phyloP scores from a whole-genome alignment of 345 rosid species.

The Bruguiera sexangula region DNA sequence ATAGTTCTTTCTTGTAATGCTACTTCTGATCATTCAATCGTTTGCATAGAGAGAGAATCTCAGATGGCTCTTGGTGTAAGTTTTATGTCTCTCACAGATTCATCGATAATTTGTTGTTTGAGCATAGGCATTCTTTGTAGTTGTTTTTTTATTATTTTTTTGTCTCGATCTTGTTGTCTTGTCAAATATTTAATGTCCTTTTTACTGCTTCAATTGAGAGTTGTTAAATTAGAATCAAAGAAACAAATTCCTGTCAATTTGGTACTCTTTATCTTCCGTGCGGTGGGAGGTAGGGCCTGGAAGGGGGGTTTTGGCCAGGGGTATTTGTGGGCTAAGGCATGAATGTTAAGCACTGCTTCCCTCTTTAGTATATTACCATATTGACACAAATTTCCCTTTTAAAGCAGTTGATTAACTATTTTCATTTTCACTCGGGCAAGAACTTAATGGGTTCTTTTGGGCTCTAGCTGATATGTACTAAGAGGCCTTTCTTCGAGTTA shows the following conservation, averaged over 20 bases:
- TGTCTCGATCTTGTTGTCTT: neutral
- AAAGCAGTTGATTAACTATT: too few relatives aligned
- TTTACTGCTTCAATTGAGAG: neutral
- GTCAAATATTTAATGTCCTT: neutral
- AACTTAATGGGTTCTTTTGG: neutral
- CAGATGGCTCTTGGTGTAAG: conserved; percentile 72
- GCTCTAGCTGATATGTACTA: neutral
- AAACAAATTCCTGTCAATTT: neutral
- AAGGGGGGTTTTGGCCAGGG: too few relatives aligned
- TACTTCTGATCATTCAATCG: conserved; percentile 86
- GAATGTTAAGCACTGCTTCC: conserved; percentile 4
- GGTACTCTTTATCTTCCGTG: neutral
- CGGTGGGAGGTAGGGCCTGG: neutral
- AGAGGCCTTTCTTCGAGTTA: too few relatives aligned
- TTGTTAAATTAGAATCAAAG: neutral
- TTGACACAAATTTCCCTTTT: too few relatives aligned
- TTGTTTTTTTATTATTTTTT: neutral
- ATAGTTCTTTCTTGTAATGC: conserved; percentile 93
- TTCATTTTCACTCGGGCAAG: neutral
- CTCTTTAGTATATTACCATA: neutral
- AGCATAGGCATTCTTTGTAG: neutral
- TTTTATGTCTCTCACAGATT: conserved; percentile 2
- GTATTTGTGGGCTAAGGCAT: neutral
- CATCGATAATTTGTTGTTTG: neutral
- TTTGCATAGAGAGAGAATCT: conserved; percentile 91